A percentile compares a stretch with the other conserved stretches of the same genome.
Conservation (phyloP, 129 eudicot genomes). For the Helianthus annuus region DNA sequence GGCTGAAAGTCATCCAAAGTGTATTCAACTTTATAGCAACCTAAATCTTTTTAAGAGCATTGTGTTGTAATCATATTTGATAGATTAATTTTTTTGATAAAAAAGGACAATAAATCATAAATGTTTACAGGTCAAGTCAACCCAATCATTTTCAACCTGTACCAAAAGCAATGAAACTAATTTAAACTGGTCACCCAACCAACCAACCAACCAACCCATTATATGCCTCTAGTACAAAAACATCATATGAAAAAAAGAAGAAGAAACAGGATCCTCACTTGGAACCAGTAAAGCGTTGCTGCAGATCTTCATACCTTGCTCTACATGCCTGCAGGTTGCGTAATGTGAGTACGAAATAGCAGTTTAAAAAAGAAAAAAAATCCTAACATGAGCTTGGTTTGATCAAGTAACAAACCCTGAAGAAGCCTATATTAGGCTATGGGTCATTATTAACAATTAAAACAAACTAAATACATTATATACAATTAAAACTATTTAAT, state of each 20-base stretch:
- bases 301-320: conserved; percentile 71
- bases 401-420: too few relatives aligned
- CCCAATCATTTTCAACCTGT: neutral
- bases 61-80: neutral
- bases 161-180: neutral
- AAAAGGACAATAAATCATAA: neutral
- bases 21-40: neutral
- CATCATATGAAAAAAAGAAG: neutral
- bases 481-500: neutral
- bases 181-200: conserved; percentile 4
- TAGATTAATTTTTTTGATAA: neutral
- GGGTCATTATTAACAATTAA: too few relatives aligned
- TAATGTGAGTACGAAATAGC: neutral
- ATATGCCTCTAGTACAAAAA: neutral
- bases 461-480: too few relatives aligned
- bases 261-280: conserved; percentile 50
- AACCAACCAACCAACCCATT: neutral
- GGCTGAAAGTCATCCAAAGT: conserved; percentile 2
- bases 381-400: too few relatives aligned
- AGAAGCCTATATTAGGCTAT: too few relatives aligned
- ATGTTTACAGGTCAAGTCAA: neutral
- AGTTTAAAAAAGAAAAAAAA: neutral
- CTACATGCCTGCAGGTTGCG: conserved; percentile 69
- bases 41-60: neutral
- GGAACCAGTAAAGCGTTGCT: conserved; percentile 70